phyloP scores from a whole-genome alignment of 2,329 filamentous ascomycete genomes.

The Aspergillus fumigatus region DNA sequence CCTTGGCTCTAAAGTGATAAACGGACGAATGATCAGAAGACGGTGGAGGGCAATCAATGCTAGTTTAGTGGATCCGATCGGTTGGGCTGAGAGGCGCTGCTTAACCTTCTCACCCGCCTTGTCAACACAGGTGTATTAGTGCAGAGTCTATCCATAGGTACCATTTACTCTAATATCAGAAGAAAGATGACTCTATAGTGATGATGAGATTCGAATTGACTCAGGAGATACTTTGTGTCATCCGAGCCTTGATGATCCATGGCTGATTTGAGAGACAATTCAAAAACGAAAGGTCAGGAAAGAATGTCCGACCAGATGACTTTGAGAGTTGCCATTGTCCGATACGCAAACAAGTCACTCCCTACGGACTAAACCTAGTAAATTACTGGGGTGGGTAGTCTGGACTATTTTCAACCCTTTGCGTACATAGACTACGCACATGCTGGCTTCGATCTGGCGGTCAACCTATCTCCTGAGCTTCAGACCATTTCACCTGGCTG shows the following conservation, averaged over 20 bases:
- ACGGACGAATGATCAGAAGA: too few species aligned
- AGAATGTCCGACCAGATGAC: neutral
- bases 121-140: neutral
- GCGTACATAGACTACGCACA: neutral
- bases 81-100: constrained; percentile 15
- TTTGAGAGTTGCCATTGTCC: neutral
- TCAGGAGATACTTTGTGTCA: neutral
- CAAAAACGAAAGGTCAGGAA: neutral
- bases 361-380: neutral
- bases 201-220: neutral
- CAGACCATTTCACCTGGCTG: neutral
- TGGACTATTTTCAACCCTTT: neutral
- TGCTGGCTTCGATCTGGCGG: constrained; percentile 3
- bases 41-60: constrained; percentile 7
- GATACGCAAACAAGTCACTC: neutral
- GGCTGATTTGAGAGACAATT: neutral
- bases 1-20: too few species aligned
- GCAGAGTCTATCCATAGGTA: neutral
- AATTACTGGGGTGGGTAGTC: neutral
- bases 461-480: neutral
- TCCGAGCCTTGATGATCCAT: neutral
- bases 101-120: constrained; percentile 6
- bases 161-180: neutral
- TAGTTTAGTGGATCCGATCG: constrained; percentile 22
- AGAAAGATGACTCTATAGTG: neutral